Evolutionary conservation across 1,284 basidiomycete species (phyloP).

Genomic region (Ustanciosporium gigantosporum): DNA sequence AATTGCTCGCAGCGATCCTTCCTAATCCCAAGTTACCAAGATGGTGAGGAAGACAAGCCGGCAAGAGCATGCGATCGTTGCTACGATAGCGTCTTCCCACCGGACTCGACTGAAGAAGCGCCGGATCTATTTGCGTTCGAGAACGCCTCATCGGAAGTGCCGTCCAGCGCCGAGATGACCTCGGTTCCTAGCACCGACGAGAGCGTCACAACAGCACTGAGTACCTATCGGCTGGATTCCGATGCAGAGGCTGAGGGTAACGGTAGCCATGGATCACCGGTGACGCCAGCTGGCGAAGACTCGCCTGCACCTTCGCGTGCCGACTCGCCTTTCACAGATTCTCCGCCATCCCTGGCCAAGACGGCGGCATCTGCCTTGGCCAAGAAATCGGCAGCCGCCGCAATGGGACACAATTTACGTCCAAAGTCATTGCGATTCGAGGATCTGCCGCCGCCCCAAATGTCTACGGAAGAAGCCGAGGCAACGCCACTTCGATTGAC

Average conservation of each 20-base stretch:
- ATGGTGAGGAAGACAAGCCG: conserved; percentile 64
- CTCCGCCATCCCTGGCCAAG: too few relatives aligned
- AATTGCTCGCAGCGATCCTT: conserved; percentile 65
- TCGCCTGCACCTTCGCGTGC: not conserved
- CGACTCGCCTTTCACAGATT: not conserved
- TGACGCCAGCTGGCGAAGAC: conserved; percentile 13
- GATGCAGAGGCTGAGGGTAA: conserved; percentile 13
- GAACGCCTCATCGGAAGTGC: not conserved
- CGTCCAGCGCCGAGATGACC: conserved; percentile 22
- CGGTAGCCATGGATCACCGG: conserved; percentile 17
- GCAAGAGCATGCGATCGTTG: conserved; percentile 82
- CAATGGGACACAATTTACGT: conserved; percentile 1
- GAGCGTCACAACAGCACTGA: conserved; percentile 9
- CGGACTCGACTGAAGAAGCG: conserved; percentile 18
- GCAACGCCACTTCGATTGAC: not conserved
- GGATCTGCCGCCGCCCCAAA: conserved; percentile 4
- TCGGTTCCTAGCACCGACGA: conserved; percentile 27
- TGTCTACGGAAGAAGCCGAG: not conserved
- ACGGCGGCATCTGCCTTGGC: not conserved
- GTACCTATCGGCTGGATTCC: conserved; percentile 6
- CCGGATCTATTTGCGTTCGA: not conserved
- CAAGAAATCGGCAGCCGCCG: not conserved
- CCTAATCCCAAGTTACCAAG: conserved; percentile 52
- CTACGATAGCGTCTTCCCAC: conserved; percentile 77
- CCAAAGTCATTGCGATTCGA: conserved; percentile 40